phyloP scores from a whole-genome alignment of 169 alveolate species.

The Cryptosporidium tyzzeri region DNA sequence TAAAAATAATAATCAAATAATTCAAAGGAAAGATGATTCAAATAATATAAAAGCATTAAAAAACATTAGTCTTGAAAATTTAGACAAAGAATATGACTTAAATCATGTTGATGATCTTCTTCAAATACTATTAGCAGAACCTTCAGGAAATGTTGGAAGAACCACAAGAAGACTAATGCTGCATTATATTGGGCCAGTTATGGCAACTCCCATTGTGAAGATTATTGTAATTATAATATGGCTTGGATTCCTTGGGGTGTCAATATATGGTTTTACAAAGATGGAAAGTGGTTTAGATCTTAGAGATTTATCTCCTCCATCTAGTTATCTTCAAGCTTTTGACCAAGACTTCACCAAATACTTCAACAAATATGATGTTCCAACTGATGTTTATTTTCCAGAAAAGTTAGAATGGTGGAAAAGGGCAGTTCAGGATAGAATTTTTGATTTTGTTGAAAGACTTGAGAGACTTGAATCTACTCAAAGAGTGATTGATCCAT shows the following conservation, averaged over 20 bases:
- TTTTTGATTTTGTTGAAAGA: conserved; percentile 71
- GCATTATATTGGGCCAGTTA: conserved; percentile 79
- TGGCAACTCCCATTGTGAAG: conserved; percentile 78
- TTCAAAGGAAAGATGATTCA: conserved; percentile 1
- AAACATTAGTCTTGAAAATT: conserved; percentile 8
- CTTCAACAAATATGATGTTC: conserved; percentile 80
- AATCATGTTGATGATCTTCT: conserved; percentile 42
- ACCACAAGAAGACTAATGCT: conserved; percentile 78
- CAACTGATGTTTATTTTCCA: conserved; percentile 82
- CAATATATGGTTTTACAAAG: conserved; percentile 80
- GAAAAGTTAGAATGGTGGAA: conserved; percentile 77
- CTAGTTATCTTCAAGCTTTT: conserved; percentile 78
- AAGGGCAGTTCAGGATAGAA: conserved; percentile 72
- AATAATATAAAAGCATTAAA: neutral
- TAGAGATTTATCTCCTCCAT: conserved; percentile 79
- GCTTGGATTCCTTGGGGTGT: conserved; percentile 72
- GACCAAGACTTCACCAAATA: conserved; percentile 77
- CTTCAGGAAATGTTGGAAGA: conserved; percentile 82
- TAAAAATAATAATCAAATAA: conserved; percentile 4
- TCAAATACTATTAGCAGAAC: conserved; percentile 76
- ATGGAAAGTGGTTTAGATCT: conserved; percentile 82
- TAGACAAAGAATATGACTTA: neutral
- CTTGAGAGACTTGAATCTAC: conserved; percentile 60
- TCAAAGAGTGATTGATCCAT: conserved; percentile 78
- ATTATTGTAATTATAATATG: conserved; percentile 76